A percentile compares a stretch with the other conserved stretches of the same genome.
Evolutionary conservation across 257 asterid genomes (phyloP).

Genomic region (Lithospermum erythrorhizon): DNA sequence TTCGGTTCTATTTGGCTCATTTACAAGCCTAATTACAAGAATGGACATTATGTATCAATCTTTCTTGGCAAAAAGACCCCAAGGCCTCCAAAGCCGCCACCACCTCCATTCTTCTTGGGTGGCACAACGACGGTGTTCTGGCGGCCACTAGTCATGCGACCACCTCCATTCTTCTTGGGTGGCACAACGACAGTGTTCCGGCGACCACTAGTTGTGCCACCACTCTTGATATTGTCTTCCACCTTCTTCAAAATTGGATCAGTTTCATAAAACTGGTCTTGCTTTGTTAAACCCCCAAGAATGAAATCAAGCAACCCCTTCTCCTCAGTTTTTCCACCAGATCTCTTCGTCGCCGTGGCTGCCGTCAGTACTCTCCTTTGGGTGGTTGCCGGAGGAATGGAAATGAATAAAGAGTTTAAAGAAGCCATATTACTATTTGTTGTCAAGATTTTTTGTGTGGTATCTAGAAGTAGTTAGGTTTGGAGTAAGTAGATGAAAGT

Average conservation of each 20-base stretch:
- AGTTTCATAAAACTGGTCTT: constrained; percentile 79
- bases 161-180: constrained; percentile 37
- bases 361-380: constrained; percentile 45
- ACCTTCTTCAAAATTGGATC: constrained; percentile 71
- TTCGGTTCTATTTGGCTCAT: no score
- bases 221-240: constrained; percentile 31
- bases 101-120: constrained; percentile 37
- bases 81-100: constrained; percentile 34
- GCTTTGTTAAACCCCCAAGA: constrained; percentile 42
- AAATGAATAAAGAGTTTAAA: constrained; percentile 34
- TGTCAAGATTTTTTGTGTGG: neutral
- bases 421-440: constrained; percentile 57
- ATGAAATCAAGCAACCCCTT: constrained; percentile 62
- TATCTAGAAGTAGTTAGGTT: no score
- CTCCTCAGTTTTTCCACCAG: constrained; percentile 51
- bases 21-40: no score
- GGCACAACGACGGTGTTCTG: constrained; percentile 28
- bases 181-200: constrained; percentile 27
- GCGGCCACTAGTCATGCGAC: constrained; percentile 17
- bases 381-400: constrained; percentile 37
- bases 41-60: constrained; percentile 6
- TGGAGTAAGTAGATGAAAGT: neutral
- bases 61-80: constrained; percentile 60
- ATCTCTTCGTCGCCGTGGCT: constrained; percentile 57
- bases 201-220: constrained; percentile 14